phyloP scores from a whole-genome alignment of 176 grass and related monocot species.

The Rhynchospora breviuscula region DNA sequence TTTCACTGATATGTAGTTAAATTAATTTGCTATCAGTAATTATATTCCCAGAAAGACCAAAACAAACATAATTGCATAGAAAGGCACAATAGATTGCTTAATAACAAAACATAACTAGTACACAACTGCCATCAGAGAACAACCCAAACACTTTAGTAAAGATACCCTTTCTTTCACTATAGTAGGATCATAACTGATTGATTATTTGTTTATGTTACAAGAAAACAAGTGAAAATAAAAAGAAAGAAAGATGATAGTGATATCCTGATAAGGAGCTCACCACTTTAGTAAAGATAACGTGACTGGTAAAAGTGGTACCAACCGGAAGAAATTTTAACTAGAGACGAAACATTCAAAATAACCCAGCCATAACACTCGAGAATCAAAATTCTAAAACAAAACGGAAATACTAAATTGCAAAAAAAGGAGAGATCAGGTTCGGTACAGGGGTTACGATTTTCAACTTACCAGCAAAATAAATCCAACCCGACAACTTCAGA shows the following conservation, averaged over 20 bases:
- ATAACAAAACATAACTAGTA: neutral
- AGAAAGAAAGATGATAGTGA: slow-evolving; percentile 13
- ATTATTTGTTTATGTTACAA: slow-evolving; percentile 15
- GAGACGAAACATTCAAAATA: no score
- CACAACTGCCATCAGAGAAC: neutral
- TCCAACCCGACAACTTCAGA: no score
- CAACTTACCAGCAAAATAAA: no score
- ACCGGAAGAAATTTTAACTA: no score
- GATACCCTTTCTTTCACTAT: slow-evolving; percentile 11
- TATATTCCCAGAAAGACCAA: neutral
- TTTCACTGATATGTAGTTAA: slow-evolving; percentile 15
- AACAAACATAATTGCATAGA: neutral
- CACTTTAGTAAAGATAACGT: no score
- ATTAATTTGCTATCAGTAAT: neutral
- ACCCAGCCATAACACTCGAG: no score
- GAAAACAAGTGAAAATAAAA: neutral
- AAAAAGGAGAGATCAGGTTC: no score
- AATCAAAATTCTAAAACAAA: no score
- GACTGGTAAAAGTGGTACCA: no score
- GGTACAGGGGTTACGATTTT: no score
- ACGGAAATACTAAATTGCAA: no score
- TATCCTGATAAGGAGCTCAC: slow-evolving; percentile 24
- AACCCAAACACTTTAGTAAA: neutral
- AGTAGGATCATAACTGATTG: neutral
- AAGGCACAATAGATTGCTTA: neutral